Evolutionary conservation across 2,329 filamentous ascomycete genomes (phyloP), one percentile per base, ranked within the genome.

Genomic region (Trichoderma oligosporum): DNA sequence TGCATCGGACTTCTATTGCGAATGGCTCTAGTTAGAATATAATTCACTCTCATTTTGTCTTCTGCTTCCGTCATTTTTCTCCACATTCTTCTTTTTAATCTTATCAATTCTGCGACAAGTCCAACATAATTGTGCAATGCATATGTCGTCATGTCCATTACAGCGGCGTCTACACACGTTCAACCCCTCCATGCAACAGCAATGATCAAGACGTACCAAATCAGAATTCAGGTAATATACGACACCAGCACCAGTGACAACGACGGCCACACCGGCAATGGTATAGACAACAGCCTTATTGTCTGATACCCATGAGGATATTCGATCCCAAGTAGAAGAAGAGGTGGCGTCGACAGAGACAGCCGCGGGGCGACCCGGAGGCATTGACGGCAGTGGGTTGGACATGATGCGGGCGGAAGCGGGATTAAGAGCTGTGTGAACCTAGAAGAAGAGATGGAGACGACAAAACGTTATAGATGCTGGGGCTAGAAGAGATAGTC

Each of bases 281-380:
- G 94, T 97, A 76, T 97, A 99, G 62, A 96, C 92, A 55, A 93
- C 82, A 46, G 90, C 88, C 79, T 97, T 97, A 78, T 99, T 92
- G 72, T 97, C 93, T 2, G 91, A 89, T 12, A 89, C 91, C 93
- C 94, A 99, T 69, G 80, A 86, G 64, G 91, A 88, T 75, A 97
- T 79, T 68, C 92, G 87, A 73, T 96, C 90, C 91, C 91, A 96
- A 56, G 94, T 76, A 45, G 89, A 87, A 46, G 89, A 87, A 59
- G 86, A 83, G 61, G 87, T 82, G 63, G 77, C 72, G 57, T 82
- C 75, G 65, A 83, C 72, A 39, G 77, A 75, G 53, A 83, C 69
- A 58, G 75, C 73, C 60, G 74, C 71, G 60, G 74, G 72, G 60
- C 70, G 72, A 61, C 72, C 71, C 56, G 75, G 73, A 66, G 79